Base-by-base conservation (phyloP, 23 red algal genomes). In the Chondrus crispus region DNA sequence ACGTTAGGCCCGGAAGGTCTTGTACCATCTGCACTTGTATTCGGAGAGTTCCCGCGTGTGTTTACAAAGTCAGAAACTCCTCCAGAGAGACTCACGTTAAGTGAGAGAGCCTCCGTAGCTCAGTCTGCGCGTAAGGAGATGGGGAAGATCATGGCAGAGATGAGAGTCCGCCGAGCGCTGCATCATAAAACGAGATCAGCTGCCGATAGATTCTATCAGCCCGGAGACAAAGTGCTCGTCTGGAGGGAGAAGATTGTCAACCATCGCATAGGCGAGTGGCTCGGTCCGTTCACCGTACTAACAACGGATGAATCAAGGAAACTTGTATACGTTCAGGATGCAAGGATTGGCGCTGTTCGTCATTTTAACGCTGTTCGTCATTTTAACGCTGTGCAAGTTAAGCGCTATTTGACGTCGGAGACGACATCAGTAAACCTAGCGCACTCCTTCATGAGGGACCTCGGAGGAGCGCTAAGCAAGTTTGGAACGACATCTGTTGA, bases 211-310 rank as follows among this genome's bases (percentile, higher is more conserved):
- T 5, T 43, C 30, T 83, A 37, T 30, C 10, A 5, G 12, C 4
- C 13, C 4, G 47, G 44, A 37, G 46, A 83, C 40, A 22, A 83
- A 5, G 46, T 83, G 5, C 44, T 83, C 22, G 46, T 62, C n/a
- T 83, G 79, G 47, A 83, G 79, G 79, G 79, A 83, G 44, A 83
- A 62, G 24, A 62, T 66, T 4, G 48, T 83, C 13, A 42, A 83
- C 5, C 52, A 43, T 7, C 47, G 44, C 5, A 83, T 66, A 8
- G 79, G 79, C 52, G 52, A 83, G 58, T 83, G 79, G 79, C 52
- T 66, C 9, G 79, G 79, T 57, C 79, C 79, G 51, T 83, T 10
- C 51, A 6, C 4, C 5, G 79, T 83, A 4, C 24, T 13, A 10
- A 48, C 5, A 30, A n/a, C 26, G 5, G 79, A 83, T 66, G 13